These are phyloP conservation scores for Linum trigynum DNA, from an alignment of 345 rosid genomes.

Conservation along the genomic window DNA sequence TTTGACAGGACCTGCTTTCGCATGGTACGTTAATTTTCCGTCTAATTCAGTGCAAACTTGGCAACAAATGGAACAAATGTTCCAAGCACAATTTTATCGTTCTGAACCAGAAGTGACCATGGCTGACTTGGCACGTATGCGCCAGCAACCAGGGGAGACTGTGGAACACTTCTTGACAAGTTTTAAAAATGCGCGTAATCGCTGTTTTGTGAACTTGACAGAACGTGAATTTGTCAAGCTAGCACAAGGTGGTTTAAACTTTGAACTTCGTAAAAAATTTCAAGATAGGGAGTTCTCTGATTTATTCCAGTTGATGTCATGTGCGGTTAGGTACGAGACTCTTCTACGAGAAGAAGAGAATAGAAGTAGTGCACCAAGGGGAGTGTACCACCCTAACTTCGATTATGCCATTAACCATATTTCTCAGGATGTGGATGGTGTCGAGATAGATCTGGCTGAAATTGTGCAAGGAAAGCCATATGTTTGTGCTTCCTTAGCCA, in stretches of 20 bases:
- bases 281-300: background rate
- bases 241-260: background rate
- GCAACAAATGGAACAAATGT: background rate
- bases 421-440: background rate
- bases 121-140: background rate
- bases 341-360: background rate
- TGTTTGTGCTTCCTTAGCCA: background rate
- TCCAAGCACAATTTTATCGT: background rate
- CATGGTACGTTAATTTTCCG: background rate
- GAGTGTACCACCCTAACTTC: background rate
- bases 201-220: background rate
- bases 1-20: background rate
- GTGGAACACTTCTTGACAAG: background rate
- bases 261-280: background rate
- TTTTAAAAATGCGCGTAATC: background rate
- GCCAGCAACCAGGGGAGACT: background rate
- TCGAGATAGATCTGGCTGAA: background rate
- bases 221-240: background rate
- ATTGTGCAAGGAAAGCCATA: background rate
- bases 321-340: background rate
- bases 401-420: too few species aligned
- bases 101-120: too few species aligned
- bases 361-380: background rate
- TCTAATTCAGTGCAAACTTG: background rate
- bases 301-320: background rate